Evolutionary conservation across 306 rosid genomes (phyloP).

Genomic region (barrel medic (Medicago truncatula)): MtrunA17r5.0-ANR NC_053045.1:45400501-45401000

Average conservation of each 20-base stretch:
- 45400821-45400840: constrained; percentile 20
- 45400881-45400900: not conserved
- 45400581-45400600: constrained; percentile 14
- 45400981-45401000: not conserved
- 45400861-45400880: constrained; percentile 26
- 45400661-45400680: constrained; percentile 23
- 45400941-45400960: not conserved
- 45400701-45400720: constrained; percentile 54
- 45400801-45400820: constrained; percentile 91
- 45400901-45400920: not conserved
- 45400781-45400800: constrained; percentile 85
- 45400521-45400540: not conserved
- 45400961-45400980: not conserved
- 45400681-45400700: constrained; percentile 25
- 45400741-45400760: constrained; percentile 99
- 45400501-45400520: constrained; percentile 24
- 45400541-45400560: no score
- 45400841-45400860: constrained; percentile 15
- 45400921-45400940: not conserved
- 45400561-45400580: not conserved
- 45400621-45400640: constrained; percentile 24
- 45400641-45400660: constrained; percentile 23
- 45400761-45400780: constrained; percentile 70
- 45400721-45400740: constrained; percentile 86
- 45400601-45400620: constrained; percentile 7